Evolutionary conservation across 2,329 filamentous ascomycete genomes (phyloP).

Genomic region (Dothistroma pini): DNA sequence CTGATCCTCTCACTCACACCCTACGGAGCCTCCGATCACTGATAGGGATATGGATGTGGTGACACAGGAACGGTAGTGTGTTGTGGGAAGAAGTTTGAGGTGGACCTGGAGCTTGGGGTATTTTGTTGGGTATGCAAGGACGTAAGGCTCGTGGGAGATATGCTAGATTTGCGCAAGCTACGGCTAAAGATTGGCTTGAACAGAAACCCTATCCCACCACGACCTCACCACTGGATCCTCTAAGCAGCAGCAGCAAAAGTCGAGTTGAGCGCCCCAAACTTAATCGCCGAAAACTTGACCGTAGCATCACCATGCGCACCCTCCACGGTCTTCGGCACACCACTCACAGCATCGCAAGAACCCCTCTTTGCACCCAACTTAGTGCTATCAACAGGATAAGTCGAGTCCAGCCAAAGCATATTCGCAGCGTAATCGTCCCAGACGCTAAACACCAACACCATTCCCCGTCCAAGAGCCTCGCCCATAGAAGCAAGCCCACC

Average conservation of each 20-base stretch:
- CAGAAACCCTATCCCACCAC: not conserved
- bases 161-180: not conserved
- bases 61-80: too few species aligned
- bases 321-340: slow-evolving; percentile 22
- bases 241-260: slow-evolving; percentile 1
- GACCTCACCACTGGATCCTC: not conserved
- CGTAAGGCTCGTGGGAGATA: not conserved
- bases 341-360: slow-evolving; percentile 22
- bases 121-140: not conserved
- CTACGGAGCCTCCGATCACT: not conserved
- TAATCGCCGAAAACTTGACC: slow-evolving; percentile 25
- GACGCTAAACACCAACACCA: slow-evolving; percentile 62
- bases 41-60: too few species aligned
- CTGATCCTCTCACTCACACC: not conserved
- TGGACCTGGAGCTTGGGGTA: not conserved
- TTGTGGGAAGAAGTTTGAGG: not conserved
- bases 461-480: slow-evolving; percentile 52
- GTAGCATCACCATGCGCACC: slow-evolving; percentile 15
- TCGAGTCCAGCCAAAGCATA: slow-evolving; percentile 69
- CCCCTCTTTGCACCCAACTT: slow-evolving; percentile 22
- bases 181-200: not conserved
- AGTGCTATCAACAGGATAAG: slow-evolving; percentile 23
- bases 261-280: slow-evolving; percentile 28
- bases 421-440: slow-evolving; percentile 65
- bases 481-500: slow-evolving; percentile 58